A percentile compares a stretch with the other conserved stretches of the same genome.
These are phyloP conservation scores for Lobosporangium transversale DNA, from an alignment of 192 early-diverging fungal genomes.

Conservation along the genomic window DNA sequence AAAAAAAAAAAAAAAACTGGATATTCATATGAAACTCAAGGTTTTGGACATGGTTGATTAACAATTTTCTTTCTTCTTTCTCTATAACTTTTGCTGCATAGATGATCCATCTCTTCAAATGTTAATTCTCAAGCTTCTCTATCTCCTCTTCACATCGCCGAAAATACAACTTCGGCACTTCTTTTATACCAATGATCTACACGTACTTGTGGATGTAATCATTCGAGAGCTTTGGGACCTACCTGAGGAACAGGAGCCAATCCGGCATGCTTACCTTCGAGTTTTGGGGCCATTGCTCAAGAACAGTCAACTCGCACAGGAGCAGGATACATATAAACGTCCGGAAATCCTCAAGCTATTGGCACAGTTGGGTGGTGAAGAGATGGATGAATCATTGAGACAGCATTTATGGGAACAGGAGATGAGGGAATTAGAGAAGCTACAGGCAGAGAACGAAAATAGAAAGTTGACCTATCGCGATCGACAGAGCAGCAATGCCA, in stretches of 20 bases:
- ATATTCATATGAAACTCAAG: neutral
- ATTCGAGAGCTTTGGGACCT: constrained; percentile 87
- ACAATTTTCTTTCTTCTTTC: neutral
- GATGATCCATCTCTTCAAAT: constrained; percentile 64
- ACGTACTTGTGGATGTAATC: constrained; percentile 86
- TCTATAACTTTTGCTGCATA: constrained; percentile 13
- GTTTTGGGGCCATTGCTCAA: constrained; percentile 71
- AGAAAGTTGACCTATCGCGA: constrained; percentile 34
- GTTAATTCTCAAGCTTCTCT: constrained; percentile 76
- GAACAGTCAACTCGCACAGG: constrained; percentile 64
- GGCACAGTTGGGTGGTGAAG: constrained; percentile 51
- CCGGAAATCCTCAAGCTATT: constrained; percentile 57
- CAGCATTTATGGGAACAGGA: constrained; percentile 26
- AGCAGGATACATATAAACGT: constrained; percentile 57
- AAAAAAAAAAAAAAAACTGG: neutral
- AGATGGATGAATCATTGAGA: constrained; percentile 23
- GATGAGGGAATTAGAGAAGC: constrained; percentile 11
- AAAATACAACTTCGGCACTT: constrained; percentile 67
- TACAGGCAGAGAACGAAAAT: neutral
- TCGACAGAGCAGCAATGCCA: constrained; percentile 16
- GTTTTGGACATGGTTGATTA: neutral
- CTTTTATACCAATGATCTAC: constrained; percentile 94
- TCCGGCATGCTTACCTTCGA: constrained; percentile 75
- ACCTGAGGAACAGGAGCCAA: constrained; percentile 68
- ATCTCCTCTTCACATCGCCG: constrained; percentile 68